These are phyloP conservation scores for Luffa acutangula DNA, from an alignment of 306 rosid species.

Conservation along the genomic window DNA sequence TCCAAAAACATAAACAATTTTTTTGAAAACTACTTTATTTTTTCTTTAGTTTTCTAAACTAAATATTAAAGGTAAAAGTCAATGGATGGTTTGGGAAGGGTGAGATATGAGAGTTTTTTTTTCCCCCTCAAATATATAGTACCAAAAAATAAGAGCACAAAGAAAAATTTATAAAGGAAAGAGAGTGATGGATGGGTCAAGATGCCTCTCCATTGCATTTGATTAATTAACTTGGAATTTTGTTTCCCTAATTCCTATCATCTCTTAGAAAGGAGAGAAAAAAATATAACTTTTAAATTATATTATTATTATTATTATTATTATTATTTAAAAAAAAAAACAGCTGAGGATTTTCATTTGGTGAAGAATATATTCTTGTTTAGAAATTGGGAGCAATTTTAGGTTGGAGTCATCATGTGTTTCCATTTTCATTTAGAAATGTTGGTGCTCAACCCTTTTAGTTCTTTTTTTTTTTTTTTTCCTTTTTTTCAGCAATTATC, in stretches of 20 bases:
- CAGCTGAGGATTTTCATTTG: neutral
- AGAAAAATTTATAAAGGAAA: neutral
- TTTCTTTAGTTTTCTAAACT: too few relatives aligned
- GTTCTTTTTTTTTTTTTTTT: neutral
- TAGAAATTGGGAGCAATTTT: neutral
- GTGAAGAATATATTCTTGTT: neutral
- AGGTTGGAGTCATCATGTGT: neutral
- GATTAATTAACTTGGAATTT: neutral
- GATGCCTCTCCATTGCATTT: neutral
- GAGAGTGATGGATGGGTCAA: neutral
- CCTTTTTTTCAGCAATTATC: neutral
- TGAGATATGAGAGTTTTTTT: neutral
- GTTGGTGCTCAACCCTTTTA: neutral
- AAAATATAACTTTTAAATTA: neutral
- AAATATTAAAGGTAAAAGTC: too few relatives aligned
- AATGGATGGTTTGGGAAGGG: too few relatives aligned
- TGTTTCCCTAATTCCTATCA: neutral
- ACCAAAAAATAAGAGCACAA: neutral
- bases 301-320: too few relatives aligned
- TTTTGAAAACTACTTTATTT: too few relatives aligned
- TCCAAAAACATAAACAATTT: too few relatives aligned
- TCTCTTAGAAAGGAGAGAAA: neutral
- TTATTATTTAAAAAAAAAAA: neutral
- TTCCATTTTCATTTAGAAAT: neutral
- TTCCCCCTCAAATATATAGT: neutral